Evolutionary conservation across 176 grass and related monocot species (phyloP), one percentile per base, ranked within the genome.

Genomic region (Oryza nivara): DNA sequence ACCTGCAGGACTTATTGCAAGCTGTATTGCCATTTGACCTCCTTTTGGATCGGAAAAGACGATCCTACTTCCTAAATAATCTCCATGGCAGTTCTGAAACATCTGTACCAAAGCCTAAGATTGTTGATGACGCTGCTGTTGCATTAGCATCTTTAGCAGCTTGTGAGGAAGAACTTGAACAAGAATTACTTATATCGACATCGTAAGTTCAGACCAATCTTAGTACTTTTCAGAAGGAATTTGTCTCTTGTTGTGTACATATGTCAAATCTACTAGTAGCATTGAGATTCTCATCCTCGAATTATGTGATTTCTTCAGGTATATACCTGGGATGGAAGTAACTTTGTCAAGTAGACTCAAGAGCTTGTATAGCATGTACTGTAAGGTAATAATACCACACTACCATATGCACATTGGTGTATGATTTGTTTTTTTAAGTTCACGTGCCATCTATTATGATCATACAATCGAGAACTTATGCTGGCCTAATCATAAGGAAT

Each of bases 251-350:
- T 72, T 54, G 17, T 86, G 17, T 77, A 65, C 67, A 63, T 65
- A 30, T 73, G 20, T 66, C n/a, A 60, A 73, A 26, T 16, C 13
- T 77, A 35, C 54, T 61, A 73, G 30, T 77, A 14, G 7, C 69
- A 0, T 65, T 44, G 79, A 32, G 26, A n/a, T 70, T 78, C 70
- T 65, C 68, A 71, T 87, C 75, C 4, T 56, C 81, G 61, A 83
- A 74, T 82, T 49, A 65, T 44, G 36, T 14, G 0, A 89, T 77
- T 89, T 63, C 54, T 85, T 85, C 88, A 98, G 96, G 75, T 98
- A 98, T 58, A 98, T 95, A 87, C 96, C 96, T 26, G 96, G 96
- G 78, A 98, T 98, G 96, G 96, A 98, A 92, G 96, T 98, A 51
- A 91, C 86, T 84, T 77, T 98, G 81, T 95, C 91, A 12, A 95